Evolutionary conservation across 2,329 filamentous ascomycete genomes (phyloP), one percentile per base, ranked within the genome.

Genomic region (Metarhizium humberi): DNA sequence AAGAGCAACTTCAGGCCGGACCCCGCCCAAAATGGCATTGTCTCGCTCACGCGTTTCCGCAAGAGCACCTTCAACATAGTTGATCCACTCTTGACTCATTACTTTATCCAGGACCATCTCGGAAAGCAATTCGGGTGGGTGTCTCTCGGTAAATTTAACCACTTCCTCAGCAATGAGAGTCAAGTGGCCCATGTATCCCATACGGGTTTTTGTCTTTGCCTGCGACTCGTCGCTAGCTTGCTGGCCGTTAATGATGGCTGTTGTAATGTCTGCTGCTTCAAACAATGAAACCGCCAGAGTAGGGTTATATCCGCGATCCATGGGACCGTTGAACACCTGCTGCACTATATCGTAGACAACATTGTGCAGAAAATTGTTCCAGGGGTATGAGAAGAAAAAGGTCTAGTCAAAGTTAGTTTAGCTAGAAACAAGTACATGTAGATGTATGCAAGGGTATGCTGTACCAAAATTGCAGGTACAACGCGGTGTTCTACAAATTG

Each of bases 351-450:
- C 94, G 68, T 99, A 99, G 50, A 99, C 94, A 47, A 99, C 94
- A 66, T 99, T 99, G 73, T 99, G 94, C 48, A 99, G 80, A 67
- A 99, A 99, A 70, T 99, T 99, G 72, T 99, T 99, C 94, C 94
- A 99, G 1, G 94, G 92, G 66, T 97, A 99, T 57, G 87, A 85
- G 76, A 99, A 99, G 74, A 99, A 99, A 76, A 97, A 97, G 56
- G 91, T 89, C 90, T 95, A 60, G 2, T 6, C 1, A 29, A 6
- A 11, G 36, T 55, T 56, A 57, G 52, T 63, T 34, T 50, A 5
- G 45, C 25, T 48, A 30, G 10, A 20, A 30, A n/a, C 45, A 25
- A 20, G n/a, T 16, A 45, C 25, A 45, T 45, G n/a, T 16, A 52
- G 8, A 45, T 43, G 20, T 10, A 51, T 30, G 13, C 8, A 51